Percentiles rank a stretch among this genome's conserved stretches.
phyloP scores from a whole-genome alignment of 306 rosid genomes.

The Inga leiocalycina region DNA sequence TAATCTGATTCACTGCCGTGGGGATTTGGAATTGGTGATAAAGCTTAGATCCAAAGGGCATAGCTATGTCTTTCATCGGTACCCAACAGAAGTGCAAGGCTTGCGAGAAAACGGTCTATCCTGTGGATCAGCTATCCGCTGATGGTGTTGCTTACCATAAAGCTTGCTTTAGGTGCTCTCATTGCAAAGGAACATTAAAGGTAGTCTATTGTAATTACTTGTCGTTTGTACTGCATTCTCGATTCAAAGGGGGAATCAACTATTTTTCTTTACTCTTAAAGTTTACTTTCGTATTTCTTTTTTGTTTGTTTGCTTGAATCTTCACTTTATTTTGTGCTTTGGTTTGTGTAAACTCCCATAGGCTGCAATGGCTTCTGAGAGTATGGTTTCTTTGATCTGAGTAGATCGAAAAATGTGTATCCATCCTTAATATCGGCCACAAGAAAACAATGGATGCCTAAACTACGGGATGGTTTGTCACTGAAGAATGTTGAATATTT shows the following conservation, averaged over 20 bases:
- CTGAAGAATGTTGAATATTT: background rate
- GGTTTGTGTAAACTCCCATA: background rate
- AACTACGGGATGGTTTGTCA: background rate
- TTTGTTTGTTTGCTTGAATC: background rate
- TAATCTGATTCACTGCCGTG: background rate
- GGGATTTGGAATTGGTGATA: slow-evolving; percentile 6
- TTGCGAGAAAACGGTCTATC: slow-evolving; percentile 83
- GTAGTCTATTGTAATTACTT: slow-evolving; percentile 36
- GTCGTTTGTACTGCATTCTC: slow-evolving; percentile 1
- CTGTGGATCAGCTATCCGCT: slow-evolving; percentile 81
- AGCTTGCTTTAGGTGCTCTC: slow-evolving; percentile 83
- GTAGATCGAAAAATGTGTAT: background rate
- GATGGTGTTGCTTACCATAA: slow-evolving; percentile 78
- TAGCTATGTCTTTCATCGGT: slow-evolving; percentile 75
- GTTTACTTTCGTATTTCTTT: background rate
- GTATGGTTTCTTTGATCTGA: background rate
- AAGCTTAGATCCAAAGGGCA: slow-evolving; percentile 53
- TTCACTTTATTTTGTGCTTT: slow-evolving; percentile 5
- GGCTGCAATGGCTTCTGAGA: background rate
- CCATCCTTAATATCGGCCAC: background rate
- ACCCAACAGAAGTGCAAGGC: slow-evolving; percentile 88
- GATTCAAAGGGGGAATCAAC: background rate
- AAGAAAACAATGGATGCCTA: background rate
- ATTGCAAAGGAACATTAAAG: slow-evolving; percentile 86
- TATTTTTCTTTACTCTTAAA: background rate